Base-by-base conservation (phyloP, 441 rosid genomes). In the Pelargonium fulgidum region DNA sequence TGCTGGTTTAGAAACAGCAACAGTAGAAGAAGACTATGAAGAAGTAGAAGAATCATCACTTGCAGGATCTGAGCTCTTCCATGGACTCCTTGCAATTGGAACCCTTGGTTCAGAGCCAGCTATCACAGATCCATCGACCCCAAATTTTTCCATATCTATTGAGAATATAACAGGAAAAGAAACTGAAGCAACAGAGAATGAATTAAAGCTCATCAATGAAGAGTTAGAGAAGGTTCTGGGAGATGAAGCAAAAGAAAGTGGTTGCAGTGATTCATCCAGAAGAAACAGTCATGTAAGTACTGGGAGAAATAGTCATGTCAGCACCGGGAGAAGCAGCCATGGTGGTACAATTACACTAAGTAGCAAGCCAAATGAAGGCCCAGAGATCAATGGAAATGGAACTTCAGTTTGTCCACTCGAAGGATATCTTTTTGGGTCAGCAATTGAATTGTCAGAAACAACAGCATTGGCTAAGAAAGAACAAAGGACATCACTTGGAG, bases 41-140 rank as follows among this genome's bases (percentile, higher is more conserved):
- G 64, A 59, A 22, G 64, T 10, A 26, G 89, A 83, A 62, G 88
- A 89, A 66, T 76, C 87, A 16, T 72, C 84, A 44, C 79, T 81
- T 58, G 86, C 80, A 62, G 80, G 82, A 52, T 79, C 90, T 66
- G 90, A 86, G 73, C 74, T 88, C 44, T 90, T 90, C 77, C 89
- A 88, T 44, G 96, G 96, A 20, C 88, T 90, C 72, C 88, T 90
- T 67, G 88, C 96, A 20, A 90, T 88, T 41, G 93, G 96, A 1
- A 88, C 93, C 66, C 84, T 90, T 36, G 96, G 93, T 72, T 82
- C 84, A 13, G 93, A 87, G 61, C 78, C 84, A 22, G 69, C 70
- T 63, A 77, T 52, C 72, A 75, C 78, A 0, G 73, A 81, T 17
- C 93, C 90, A 9, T 79, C 93, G 54, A 88, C 92, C 10, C 96